Percentiles rank a stretch among this genome's conserved stretches.
phyloP scores from a whole-genome alignment of 306 rosid species.

The Vigna hirtella region DNA sequence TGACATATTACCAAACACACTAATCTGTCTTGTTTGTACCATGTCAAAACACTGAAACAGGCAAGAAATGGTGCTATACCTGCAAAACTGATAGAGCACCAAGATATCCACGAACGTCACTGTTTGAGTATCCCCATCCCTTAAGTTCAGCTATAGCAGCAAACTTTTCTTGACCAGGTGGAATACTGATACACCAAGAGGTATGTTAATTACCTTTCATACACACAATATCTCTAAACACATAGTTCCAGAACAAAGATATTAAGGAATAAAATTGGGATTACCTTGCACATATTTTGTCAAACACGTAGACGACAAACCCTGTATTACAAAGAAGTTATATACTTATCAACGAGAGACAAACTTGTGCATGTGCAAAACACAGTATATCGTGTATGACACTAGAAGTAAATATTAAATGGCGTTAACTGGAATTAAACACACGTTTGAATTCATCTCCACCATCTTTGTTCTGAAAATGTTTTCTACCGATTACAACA shows the following conservation, averaged over 20 bases:
- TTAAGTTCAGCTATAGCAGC: conserved; percentile 59
- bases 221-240: conserved; percentile 4
- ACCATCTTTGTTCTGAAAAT: conserved; percentile 56
- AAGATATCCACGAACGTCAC: conserved; percentile 62
- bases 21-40: neutral
- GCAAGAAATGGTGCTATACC: conserved; percentile 43
- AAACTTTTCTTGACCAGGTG: conserved; percentile 64
- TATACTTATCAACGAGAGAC: neutral
- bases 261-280: neutral
- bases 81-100: conserved; percentile 61
- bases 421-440: neutral
- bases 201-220: neutral
- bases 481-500: conserved; percentile 53
- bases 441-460: conserved; percentile 63
- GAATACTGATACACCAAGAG: conserved; percentile 54
- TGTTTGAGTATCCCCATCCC: conserved; percentile 76
- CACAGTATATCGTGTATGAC: neutral
- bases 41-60: neutral
- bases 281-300: conserved; percentile 68
- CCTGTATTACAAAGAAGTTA: conserved; percentile 49
- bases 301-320: conserved; percentile 57
- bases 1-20: neutral
- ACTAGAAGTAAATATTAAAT: neutral
- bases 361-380: too few relatives aligned
- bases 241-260: neutral